phyloP scores from a whole-genome alignment of 2,329 filamentous ascomycete genomes.

The Pseudogymnoascus destructans region DNA sequence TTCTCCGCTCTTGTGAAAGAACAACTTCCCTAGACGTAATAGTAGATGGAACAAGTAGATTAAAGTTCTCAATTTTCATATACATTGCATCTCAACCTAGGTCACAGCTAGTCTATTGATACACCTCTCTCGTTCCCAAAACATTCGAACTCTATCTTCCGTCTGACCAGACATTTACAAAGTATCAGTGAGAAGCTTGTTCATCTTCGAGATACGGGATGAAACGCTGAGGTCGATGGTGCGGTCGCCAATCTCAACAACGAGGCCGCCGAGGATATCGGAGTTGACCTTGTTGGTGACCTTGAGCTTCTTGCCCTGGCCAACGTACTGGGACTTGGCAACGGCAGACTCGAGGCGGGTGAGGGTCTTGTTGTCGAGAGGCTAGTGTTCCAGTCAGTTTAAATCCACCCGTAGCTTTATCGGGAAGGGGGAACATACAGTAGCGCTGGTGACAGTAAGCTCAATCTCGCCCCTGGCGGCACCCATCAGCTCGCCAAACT shows the following conservation, averaged over 20 bases:
- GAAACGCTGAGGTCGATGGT: conserved; percentile 97
- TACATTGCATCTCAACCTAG: conserved; percentile 7
- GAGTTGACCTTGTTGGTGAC: conserved; percentile 90
- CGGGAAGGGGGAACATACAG: conserved; percentile 42
- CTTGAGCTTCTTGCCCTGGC: conserved; percentile 94
- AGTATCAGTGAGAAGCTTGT: conserved; percentile 94
- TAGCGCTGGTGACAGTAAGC: conserved; percentile 78
- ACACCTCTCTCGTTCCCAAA: conserved; percentile 1
- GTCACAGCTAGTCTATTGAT: conserved; percentile 8
- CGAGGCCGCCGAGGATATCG: conserved; percentile 82
- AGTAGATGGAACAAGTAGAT: neutral
- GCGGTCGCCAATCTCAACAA: conserved; percentile 94
- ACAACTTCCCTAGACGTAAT: neutral
- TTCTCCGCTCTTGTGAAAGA: neutral
- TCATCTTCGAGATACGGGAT: conserved; percentile 90
- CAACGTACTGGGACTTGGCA: conserved; percentile 76
- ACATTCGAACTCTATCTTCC: conserved; percentile 3
- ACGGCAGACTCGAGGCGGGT: conserved; percentile 76
- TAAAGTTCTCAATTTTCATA: neutral
- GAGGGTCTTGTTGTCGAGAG: conserved; percentile 78
- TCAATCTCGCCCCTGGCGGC: conserved; percentile 88
- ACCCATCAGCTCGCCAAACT: conserved; percentile 79
- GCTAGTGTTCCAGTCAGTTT: conserved; percentile 32
- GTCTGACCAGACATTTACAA: conserved; percentile 53
- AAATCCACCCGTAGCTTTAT: neutral